Conservation (phyloP, 2,329 filamentous ascomycete species). For the Fusarium keratoplasticum region DNA sequence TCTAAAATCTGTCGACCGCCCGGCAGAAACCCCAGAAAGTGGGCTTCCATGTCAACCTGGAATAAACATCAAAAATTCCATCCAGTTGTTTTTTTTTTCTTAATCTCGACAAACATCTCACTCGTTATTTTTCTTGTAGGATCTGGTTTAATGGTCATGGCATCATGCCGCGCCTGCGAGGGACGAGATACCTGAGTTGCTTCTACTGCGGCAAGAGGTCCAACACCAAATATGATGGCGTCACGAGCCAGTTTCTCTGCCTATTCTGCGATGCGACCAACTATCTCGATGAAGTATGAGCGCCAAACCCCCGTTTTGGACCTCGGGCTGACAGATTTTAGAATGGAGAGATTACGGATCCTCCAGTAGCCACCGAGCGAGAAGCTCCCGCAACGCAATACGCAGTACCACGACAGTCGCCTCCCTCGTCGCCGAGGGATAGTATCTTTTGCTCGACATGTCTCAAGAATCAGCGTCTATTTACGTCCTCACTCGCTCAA, state of each 20-base stretch:
- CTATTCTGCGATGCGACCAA: conserved; percentile 86
- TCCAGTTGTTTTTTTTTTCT: conserved; percentile 5
- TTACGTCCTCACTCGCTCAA: conserved; percentile 79
- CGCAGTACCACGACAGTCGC: conserved; percentile 56
- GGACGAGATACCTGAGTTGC: conserved; percentile 69
- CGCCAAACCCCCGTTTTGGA: fast-evolving
- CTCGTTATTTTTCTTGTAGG: background rate
- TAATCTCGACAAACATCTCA: background rate
- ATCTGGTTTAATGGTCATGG: conserved; percentile 22
- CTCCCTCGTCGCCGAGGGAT: conserved; percentile 36
- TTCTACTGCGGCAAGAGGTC: conserved; percentile 86
- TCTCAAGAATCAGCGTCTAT: conserved; percentile 87
- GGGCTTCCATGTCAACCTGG: conserved; percentile 10
- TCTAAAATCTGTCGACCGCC: conserved; percentile 46
- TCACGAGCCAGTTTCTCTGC: conserved; percentile 77
- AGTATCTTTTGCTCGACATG: conserved; percentile 79
- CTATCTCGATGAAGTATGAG: conserved; percentile 82
- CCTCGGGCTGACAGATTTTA: conserved; percentile 50
- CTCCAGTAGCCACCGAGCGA: conserved; percentile 70
- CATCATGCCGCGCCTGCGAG: conserved; percentile 58
- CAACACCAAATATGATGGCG: conserved; percentile 67
- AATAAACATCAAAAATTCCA: conserved; percentile 27
- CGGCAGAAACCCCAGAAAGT: conserved; percentile 49
- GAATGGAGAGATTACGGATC: conserved; percentile 91
- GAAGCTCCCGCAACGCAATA: conserved; percentile 59